A percentile compares a stretch with the other conserved stretches of the same genome.
Conservation (phyloP, 1,284 basidiomycete genomes). For the Irpex sp. region DNA sequence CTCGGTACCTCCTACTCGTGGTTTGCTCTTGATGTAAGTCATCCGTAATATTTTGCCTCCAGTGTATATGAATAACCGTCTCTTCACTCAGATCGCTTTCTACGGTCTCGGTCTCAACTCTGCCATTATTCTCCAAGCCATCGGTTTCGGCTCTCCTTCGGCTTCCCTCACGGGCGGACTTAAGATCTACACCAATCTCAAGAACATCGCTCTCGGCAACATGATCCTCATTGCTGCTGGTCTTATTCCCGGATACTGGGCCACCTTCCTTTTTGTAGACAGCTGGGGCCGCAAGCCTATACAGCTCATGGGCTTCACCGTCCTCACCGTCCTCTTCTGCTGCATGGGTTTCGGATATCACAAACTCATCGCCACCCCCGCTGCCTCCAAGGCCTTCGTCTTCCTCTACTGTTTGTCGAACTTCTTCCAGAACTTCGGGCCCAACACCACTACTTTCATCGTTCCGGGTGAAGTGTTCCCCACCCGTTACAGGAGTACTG, state of each 20-base stretch:
- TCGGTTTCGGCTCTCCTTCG: slow-evolving; percentile 50
- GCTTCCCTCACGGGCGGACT: slow-evolving; percentile 28
- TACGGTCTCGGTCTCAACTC: slow-evolving; percentile 85
- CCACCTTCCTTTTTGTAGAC: slow-evolving; percentile 68
- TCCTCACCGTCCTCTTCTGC: slow-evolving; percentile 63
- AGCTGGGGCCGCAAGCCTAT: slow-evolving; percentile 72
- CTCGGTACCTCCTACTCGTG: slow-evolving; percentile 65
- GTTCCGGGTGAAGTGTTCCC: slow-evolving; percentile 87
- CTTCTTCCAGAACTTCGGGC: slow-evolving; percentile 77
- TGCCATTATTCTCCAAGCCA: slow-evolving; percentile 55
- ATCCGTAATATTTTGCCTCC: slow-evolving; percentile 14
- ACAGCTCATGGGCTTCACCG: slow-evolving; percentile 74
- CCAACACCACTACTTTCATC: slow-evolving; percentile 81
- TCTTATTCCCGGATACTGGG: slow-evolving; percentile 75
- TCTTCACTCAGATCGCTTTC: slow-evolving; percentile 65
- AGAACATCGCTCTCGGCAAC: slow-evolving; percentile 58
- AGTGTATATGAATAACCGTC: not conserved
- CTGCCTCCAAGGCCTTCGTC: slow-evolving; percentile 64
- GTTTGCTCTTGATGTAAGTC: slow-evolving; percentile 72
- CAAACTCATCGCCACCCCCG: slow-evolving; percentile 51
- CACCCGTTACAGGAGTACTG: slow-evolving; percentile 81
- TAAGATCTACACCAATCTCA: slow-evolving; percentile 46
- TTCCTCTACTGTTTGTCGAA: slow-evolving; percentile 76
- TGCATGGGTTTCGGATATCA: slow-evolving; percentile 63
- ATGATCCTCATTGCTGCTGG: slow-evolving; percentile 70